phyloP scores from a whole-genome alignment of 768 basidiomycete species.

The Mycena maculata region DNA sequence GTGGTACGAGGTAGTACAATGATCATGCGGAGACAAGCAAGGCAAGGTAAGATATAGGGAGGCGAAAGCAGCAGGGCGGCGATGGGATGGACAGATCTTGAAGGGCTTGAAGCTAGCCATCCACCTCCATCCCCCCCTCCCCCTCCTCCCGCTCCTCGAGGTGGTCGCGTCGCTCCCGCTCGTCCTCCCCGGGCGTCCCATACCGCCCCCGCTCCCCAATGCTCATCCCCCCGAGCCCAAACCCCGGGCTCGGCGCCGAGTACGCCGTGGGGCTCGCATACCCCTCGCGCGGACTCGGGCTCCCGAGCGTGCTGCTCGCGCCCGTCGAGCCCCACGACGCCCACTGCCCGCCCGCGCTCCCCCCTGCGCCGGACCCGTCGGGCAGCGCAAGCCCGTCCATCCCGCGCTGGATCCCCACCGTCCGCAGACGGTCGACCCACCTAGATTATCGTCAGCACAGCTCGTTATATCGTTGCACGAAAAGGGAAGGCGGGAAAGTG shows the following conservation, averaged over 20 bases:
- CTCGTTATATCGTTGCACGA: no score
- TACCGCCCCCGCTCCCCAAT: constrained; percentile 40
- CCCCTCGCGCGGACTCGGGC: not conserved
- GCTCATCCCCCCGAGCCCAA: constrained; percentile 42
- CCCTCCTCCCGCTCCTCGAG: constrained; percentile 33
- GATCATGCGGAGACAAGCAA: no score
- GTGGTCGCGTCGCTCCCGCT: constrained; percentile 14
- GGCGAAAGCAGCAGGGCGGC: no score
- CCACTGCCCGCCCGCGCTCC: constrained; percentile 6
- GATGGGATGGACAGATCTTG: no score
- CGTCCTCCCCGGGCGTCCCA: constrained; percentile 38
- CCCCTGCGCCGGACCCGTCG: constrained; percentile 33
- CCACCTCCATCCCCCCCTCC: constrained; percentile 44
- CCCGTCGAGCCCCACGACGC: constrained; percentile 19
- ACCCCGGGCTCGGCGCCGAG: constrained; percentile 25
- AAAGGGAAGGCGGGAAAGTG: no score
- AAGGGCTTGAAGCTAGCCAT: no score
- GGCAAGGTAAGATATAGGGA: no score
- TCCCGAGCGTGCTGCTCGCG: not conserved
- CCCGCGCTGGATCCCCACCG: constrained; percentile 78
- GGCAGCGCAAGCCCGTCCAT: constrained; percentile 41
- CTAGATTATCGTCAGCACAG: constrained; percentile 50
- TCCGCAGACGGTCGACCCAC: constrained; percentile 86
- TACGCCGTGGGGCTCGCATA: not conserved
- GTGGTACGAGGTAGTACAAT: no score